These are phyloP conservation scores for Dothideomycetidae sp. DNA, from an alignment of 2,329 filamentous ascomycete species.

Conservation along the genomic window DNA sequence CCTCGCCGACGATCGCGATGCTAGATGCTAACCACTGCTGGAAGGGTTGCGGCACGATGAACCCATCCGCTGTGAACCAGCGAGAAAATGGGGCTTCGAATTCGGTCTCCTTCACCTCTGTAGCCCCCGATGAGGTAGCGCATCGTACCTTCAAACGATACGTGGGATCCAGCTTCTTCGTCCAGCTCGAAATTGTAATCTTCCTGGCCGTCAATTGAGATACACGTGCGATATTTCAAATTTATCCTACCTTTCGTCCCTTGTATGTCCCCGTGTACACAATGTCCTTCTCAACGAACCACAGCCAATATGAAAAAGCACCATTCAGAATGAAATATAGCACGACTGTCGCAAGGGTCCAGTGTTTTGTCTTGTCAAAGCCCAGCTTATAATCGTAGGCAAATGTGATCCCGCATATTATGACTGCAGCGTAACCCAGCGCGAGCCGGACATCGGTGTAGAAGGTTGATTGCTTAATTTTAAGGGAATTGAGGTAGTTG, in stretches of 20 bases:
- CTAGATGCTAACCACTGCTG: slow-evolving; percentile 62
- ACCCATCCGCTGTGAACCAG: slow-evolving; percentile 62
- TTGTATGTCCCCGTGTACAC: slow-evolving; percentile 65
- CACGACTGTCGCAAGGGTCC: slow-evolving; percentile 64
- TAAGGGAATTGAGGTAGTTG: slow-evolving; percentile 81
- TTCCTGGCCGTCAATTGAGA: no score
- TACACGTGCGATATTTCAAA: no score
- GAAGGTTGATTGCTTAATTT: slow-evolving; percentile 67
- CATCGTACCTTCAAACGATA: slow-evolving; percentile 56
- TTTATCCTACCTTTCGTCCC: slow-evolving; percentile 51
- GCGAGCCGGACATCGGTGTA: slow-evolving; percentile 70
- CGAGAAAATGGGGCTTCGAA: slow-evolving; percentile 52
- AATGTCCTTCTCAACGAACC: slow-evolving; percentile 63
- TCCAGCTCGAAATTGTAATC: slow-evolving; percentile 58
- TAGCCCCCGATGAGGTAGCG: slow-evolving; percentile 14
- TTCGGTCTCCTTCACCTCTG: slow-evolving; percentile 29
- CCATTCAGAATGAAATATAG: slow-evolving; percentile 69
- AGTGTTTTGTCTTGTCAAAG: slow-evolving; percentile 73
- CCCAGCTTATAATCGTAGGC: slow-evolving; percentile 82
- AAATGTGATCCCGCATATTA: slow-evolving; percentile 71
- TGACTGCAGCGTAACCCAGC: slow-evolving; percentile 70
- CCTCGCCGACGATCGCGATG: slow-evolving; percentile 49
- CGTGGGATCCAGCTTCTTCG: slow-evolving; percentile 64
- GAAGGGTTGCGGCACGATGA: slow-evolving; percentile 61
- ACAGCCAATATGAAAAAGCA: slow-evolving; percentile 70